These are phyloP conservation scores for Dryadomyces quercus-mongolicae DNA, from an alignment of 2,329 filamentous ascomycete genomes.

Conservation along the genomic window DNA sequence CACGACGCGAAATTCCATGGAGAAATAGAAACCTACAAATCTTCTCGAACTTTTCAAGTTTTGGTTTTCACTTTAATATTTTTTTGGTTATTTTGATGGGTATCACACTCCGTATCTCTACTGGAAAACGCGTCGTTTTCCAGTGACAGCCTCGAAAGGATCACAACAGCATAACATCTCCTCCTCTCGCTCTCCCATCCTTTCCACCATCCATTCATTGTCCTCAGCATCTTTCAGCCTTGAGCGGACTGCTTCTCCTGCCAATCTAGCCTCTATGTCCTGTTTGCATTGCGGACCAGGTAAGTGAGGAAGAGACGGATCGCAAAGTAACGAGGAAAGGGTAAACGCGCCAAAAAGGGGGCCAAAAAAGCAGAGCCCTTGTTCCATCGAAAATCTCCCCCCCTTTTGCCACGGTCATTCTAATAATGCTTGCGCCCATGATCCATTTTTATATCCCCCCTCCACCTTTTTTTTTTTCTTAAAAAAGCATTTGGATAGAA, in stretches of 20 bases:
- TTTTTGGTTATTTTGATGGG: slow-evolving; percentile 1
- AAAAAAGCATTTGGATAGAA: background rate
- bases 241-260: background rate
- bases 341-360: background rate
- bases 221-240: slow-evolving; percentile 1
- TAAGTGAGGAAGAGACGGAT: background rate
- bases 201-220: background rate
- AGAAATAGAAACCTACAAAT: too few species aligned
- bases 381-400: background rate
- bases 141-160: background rate
- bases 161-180: background rate
- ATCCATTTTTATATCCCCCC: background rate
- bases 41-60: too few species aligned
- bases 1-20: too few species aligned
- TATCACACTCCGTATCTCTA: slow-evolving; percentile 2
- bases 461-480: background rate
- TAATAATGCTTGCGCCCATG: background rate
- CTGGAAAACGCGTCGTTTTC: background rate
- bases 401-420: background rate
- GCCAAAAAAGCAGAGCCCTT: background rate
- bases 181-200: background rate
- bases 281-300: background rate
- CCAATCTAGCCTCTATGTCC: slow-evolving; percentile 8
- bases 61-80: background rate
- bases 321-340: background rate